Evolutionary conservation across 2,329 filamentous ascomycete species (phyloP), one percentile per base, ranked within the genome.

Genomic region (Ambrosiella xylebori): DNA sequence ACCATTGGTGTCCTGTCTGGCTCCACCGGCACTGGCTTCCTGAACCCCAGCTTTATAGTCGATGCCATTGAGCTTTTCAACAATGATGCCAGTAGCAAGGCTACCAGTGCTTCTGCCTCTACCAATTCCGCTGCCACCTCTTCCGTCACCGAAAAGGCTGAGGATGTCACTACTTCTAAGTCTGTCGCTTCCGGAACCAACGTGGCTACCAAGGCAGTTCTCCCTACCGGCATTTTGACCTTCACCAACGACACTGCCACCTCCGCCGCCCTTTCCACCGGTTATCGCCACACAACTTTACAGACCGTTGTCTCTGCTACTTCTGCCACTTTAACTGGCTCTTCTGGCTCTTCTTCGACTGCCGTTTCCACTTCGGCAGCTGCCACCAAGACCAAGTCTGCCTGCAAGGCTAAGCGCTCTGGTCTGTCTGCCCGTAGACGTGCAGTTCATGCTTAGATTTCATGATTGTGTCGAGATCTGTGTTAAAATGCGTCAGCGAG

Each of bases 1-100:
- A 79, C 74, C 6, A 79, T 85, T 60, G 73, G 68, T 47, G 76
- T 77, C 37, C 69, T 76, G 27, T 83, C 79, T 15, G 82, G 82
- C 1, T 82, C 75, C 65, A 73, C 72, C 8, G 80, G 80, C 0
- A 68, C 66, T 19, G 70, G 67, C 0, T 84, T 74, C 65, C 67
- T 85, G 61, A 76, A 73, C 57, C 81, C 82, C 2, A 85, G 81
- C 65, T 70, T 76, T 56, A 57, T 62, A 35, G 44, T 62, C 8
- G 61, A 62, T 57, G 59, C 58, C 15, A 53, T 62, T 49, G 61
- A 62, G 59, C 59, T 62, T 35, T 62, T 61, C 45, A 15, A 52
- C 57, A 51, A 51, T 38, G 19, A 27, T 8, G 53, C 53, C 35
- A 45, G 27, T 36, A 39, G 44, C 6, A 47, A 39, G 36, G 19